phyloP scores from a whole-genome alignment of 768 basidiomycete genomes.

The Trametes villosa region DNA sequence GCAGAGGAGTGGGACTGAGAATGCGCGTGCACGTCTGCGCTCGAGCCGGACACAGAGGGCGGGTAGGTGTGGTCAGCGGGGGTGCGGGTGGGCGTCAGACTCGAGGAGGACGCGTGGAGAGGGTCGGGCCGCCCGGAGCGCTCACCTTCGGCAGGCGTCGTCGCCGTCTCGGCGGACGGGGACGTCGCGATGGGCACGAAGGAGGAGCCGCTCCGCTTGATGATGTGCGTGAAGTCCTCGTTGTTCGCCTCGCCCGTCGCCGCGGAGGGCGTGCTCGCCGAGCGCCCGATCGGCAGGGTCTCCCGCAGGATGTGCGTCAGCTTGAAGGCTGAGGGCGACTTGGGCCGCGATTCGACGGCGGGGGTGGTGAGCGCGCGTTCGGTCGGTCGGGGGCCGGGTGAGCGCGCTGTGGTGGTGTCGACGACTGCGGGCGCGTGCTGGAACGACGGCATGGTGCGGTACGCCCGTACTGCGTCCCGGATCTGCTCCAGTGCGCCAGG shows the following conservation, averaged over 20 bases:
- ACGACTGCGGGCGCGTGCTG: constrained; percentile 27
- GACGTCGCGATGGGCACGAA: constrained; percentile 62
- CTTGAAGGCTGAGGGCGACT: constrained; percentile 53
- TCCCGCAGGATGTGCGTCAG: constrained; percentile 70
- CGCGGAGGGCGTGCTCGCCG: constrained; percentile 36
- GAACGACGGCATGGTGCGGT: constrained; percentile 39
- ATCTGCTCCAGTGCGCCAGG: constrained; percentile 80
- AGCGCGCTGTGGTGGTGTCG: constrained; percentile 30
- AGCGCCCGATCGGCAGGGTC: constrained; percentile 43
- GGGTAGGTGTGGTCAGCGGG: constrained; percentile 76
- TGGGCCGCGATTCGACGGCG: constrained; percentile 32
- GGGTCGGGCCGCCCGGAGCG: constrained; percentile 33
- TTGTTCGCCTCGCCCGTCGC: constrained; percentile 32
- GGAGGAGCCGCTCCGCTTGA: constrained; percentile 54
- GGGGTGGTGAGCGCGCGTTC: constrained; percentile 47
- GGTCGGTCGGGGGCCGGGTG: constrained; percentile 31
- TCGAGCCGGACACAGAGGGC: constrained; percentile 59
- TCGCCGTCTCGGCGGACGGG: constrained; percentile 36
- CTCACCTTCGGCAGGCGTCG: constrained; percentile 17
- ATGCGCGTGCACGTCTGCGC: constrained; percentile 43
- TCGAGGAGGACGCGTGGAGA: constrained; percentile 17
- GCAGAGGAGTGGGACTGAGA: constrained; percentile 32
- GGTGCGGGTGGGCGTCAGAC: constrained; percentile 22
- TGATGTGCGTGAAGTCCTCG: constrained; percentile 78
- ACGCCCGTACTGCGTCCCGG: constrained; percentile 68